Evolutionary conservation across 2,329 filamentous ascomycete genomes (phyloP).

Genomic region (Mariannaea sp.): DNA sequence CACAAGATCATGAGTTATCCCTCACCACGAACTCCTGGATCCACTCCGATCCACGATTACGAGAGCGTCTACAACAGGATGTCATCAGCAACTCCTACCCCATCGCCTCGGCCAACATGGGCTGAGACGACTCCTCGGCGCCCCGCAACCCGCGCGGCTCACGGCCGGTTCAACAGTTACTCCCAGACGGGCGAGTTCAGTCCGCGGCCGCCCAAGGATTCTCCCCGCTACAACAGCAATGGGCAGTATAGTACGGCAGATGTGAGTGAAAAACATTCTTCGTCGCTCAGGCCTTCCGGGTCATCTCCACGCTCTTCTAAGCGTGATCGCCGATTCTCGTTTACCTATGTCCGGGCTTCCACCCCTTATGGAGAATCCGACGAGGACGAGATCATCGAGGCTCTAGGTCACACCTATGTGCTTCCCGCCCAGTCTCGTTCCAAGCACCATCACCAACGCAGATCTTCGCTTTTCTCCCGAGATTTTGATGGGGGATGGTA

Average conservation of each 20-base stretch:
- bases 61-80: slow-evolving; percentile 54
- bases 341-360: slow-evolving; percentile 63
- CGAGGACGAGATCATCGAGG: slow-evolving; percentile 65
- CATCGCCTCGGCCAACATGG: slow-evolving; percentile 59
- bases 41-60: slow-evolving; percentile 56
- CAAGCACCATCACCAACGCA: slow-evolving; percentile 39
- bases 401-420: slow-evolving; percentile 58
- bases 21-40: slow-evolving; percentile 49
- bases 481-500: slow-evolving; percentile 58
- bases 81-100: slow-evolving; percentile 60
- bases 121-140: slow-evolving; percentile 57
- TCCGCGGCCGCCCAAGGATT: slow-evolving; percentile 57
- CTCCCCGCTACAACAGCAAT: slow-evolving; percentile 65
- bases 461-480: slow-evolving; percentile 43
- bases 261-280: slow-evolving; percentile 65
- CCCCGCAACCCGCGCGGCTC: slow-evolving; percentile 57
- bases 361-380: slow-evolving; percentile 66
- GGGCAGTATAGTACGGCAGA: slow-evolving; percentile 68
- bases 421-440: slow-evolving; percentile 55
- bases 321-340: slow-evolving; percentile 61
- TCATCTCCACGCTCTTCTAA: slow-evolving; percentile 43
- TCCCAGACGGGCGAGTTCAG: slow-evolving; percentile 44
- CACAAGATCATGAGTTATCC: slow-evolving; percentile 48
- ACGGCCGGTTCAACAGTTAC: slow-evolving; percentile 46
- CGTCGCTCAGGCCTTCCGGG: slow-evolving; percentile 48